phyloP scores from a whole-genome alignment of 352 stramenopile genomes.

The Pythium biforme region DNA sequence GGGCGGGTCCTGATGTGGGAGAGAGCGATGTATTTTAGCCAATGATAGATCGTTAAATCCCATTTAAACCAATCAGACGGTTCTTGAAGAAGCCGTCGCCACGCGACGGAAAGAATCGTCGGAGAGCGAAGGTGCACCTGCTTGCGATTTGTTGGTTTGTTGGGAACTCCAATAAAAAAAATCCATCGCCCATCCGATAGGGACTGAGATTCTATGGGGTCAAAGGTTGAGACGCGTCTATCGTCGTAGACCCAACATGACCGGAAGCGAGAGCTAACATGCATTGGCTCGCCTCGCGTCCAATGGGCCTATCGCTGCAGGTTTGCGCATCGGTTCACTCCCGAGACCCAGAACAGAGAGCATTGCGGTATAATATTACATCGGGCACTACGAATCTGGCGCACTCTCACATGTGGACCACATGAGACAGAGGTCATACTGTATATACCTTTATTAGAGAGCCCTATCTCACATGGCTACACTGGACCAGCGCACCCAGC shows the following conservation, averaged over 20 bases:
- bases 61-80: conserved; percentile 17
- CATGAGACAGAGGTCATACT: neutral
- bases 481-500: neutral
- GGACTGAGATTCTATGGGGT: too few relatives aligned
- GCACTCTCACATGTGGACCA: neutral
- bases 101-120: neutral
- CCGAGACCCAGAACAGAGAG: too few relatives aligned
- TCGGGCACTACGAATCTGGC: neutral
- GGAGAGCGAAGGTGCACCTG: neutral
- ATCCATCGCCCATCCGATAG: too few relatives aligned
- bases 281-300: too few relatives aligned
- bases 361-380: too few relatives aligned
- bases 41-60: neutral
- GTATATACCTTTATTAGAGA: conserved; percentile 1
- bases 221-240: too few relatives aligned
- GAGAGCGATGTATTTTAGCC: conserved; percentile 3
- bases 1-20: neutral
- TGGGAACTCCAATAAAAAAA: too few relatives aligned
- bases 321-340: too few relatives aligned
- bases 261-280: too few relatives aligned
- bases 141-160: neutral
- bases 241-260: too few relatives aligned
- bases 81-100: conserved; percentile 14
- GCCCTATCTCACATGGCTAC: conserved; percentile 15
- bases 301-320: too few relatives aligned